These are phyloP conservation scores for Thelonectria olida DNA, from an alignment of 2,329 filamentous ascomycete genomes.

Conservation along the genomic window DNA sequence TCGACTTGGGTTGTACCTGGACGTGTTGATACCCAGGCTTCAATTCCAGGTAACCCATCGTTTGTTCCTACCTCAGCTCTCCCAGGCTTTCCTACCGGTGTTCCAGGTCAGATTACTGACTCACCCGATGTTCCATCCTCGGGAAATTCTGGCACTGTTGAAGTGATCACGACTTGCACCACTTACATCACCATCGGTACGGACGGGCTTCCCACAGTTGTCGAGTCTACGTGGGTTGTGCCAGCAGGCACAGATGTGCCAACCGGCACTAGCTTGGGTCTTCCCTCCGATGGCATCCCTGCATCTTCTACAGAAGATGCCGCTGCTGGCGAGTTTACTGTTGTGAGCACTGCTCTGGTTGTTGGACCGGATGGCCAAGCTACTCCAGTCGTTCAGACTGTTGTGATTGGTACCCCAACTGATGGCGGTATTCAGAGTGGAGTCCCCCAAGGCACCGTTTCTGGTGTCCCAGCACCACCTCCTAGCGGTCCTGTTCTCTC, in stretches of 20 bases:
- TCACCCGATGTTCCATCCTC: constrained; percentile 16
- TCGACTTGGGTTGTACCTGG: constrained; percentile 44
- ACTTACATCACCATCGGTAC: constrained; percentile 42
- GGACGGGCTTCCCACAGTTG: constrained; percentile 41
- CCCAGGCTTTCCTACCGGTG: constrained; percentile 36
- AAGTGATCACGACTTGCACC: constrained; percentile 41
- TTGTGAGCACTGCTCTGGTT: constrained; percentile 43
- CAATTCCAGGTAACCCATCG: constrained; percentile 28
- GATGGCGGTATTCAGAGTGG: constrained; percentile 29
- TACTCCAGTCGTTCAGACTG: constrained; percentile 45
- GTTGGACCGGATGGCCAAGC: constrained; percentile 44
- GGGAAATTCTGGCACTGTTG: neutral
- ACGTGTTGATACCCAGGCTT: constrained; percentile 31
- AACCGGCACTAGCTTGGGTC: constrained; percentile 24
- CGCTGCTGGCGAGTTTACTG: constrained; percentile 33
- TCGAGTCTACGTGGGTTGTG: constrained; percentile 44
- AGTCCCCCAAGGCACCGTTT: constrained; percentile 25
- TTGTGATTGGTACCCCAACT: constrained; percentile 41
- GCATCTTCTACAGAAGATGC: constrained; percentile 22
- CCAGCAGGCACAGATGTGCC: constrained; percentile 32
- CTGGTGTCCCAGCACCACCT: constrained; percentile 25
- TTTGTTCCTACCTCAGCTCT: constrained; percentile 29
- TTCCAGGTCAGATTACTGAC: constrained; percentile 32
- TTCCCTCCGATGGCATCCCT: constrained; percentile 28
- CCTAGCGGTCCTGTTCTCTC: constrained; percentile 27